Conservation (phyloP, 2,329 filamentous ascomycete genomes). For the Alternaria sp. region DNA sequence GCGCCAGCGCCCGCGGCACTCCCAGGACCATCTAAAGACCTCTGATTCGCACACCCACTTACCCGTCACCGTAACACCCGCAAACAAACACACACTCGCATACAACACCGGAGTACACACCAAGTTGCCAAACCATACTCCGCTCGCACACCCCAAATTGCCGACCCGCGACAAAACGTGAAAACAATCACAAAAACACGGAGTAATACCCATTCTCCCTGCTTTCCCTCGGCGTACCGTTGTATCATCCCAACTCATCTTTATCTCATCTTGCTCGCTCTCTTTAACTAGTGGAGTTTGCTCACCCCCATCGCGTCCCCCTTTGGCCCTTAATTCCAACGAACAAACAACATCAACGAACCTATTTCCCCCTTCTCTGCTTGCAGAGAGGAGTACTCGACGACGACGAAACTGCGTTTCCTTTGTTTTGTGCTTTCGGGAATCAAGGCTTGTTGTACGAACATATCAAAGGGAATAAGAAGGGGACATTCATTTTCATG, state of each 20-base stretch:
- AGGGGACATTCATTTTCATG: constrained; percentile 27
- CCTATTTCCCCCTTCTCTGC: constrained; percentile 20
- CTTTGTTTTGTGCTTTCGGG: constrained; percentile 30
- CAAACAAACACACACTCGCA: constrained; percentile 15
- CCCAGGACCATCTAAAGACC: constrained; percentile 34
- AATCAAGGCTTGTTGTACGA: constrained; percentile 18
- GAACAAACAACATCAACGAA: constrained; percentile 12
- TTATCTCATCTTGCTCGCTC: constrained; percentile 19
- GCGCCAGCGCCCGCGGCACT: constrained; percentile 31
- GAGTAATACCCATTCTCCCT: constrained; percentile 31
- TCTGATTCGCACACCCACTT: constrained; percentile 16
- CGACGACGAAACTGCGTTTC: constrained; percentile 44
- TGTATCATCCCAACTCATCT: constrained; percentile 25
- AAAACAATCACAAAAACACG: constrained; percentile 43
- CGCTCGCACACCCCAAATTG: constrained; percentile 28
- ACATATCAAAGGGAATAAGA: constrained; percentile 8
- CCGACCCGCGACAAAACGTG: constrained; percentile 30
- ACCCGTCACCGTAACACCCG: constrained; percentile 21
- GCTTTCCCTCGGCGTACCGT: constrained; percentile 36
- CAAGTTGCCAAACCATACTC: constrained; percentile 18
- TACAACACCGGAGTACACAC: constrained; percentile 23
- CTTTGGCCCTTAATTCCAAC: constrained; percentile 11
- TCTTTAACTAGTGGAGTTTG: constrained; percentile 30
- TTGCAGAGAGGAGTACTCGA: constrained; percentile 40
- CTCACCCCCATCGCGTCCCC: constrained; percentile 32